phyloP scores from a whole-genome alignment of 352 stramenopile genomes.

The Phytopythium delawarense region DNA sequence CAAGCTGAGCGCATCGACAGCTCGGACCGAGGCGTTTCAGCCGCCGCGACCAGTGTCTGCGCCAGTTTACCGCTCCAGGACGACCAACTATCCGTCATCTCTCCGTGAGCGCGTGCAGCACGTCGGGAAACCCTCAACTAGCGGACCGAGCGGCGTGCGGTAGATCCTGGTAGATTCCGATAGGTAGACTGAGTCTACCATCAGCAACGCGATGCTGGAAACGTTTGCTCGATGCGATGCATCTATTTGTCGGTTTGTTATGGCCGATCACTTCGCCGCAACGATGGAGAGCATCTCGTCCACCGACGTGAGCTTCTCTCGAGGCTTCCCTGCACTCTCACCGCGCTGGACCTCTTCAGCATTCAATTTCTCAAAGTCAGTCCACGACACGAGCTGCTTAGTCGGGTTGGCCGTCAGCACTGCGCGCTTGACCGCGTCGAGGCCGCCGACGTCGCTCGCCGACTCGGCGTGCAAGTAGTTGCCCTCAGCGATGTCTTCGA shows the following conservation, averaged over 20 bases:
- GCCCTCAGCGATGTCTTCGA: conserved; percentile 78
- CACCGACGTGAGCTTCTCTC: conserved; percentile 81
- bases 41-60: conserved; percentile 58
- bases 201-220: background rate
- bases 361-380: conserved; percentile 57
- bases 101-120: conserved; percentile 52
- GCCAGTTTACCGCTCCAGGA: conserved; percentile 53
- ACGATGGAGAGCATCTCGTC: conserved; percentile 10
- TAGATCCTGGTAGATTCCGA: background rate
- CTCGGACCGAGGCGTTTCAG: background rate
- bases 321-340: conserved; percentile 51
- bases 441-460: conserved; percentile 16
- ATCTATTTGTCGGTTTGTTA: background rate
- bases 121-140: background rate
- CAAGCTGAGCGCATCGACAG: background rate
- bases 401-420: conserved; percentile 43
- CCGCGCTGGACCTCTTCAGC: conserved; percentile 61
- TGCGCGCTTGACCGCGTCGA: conserved; percentile 41
- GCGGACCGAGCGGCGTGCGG: background rate
- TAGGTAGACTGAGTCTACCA: background rate
- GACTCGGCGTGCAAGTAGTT: conserved; percentile 33
- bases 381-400: conserved; percentile 70
- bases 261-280: conserved; percentile 6
- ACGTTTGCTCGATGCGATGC: background rate
- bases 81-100: conserved; percentile 42